Conservation (phyloP, 306 rosid genomes). For the Trifolium fragiferum region DNA sequence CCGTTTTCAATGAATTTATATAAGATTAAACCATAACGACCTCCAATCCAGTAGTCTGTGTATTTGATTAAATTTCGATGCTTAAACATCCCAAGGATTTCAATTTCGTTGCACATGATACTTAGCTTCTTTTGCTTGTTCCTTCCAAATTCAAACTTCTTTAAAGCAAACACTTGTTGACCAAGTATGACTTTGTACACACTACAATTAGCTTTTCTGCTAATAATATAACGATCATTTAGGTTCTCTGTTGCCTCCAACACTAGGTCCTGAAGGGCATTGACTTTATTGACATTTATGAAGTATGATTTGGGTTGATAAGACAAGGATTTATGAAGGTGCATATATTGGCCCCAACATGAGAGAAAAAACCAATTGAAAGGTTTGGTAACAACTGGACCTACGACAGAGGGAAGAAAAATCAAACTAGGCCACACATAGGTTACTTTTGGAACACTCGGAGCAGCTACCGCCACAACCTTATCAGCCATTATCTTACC, state of each 20-base stretch:
- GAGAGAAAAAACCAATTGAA: slow-evolving; percentile 9
- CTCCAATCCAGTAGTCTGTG: slow-evolving; percentile 62
- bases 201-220: slow-evolving; percentile 78
- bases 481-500: background rate
- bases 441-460: slow-evolving; percentile 1
- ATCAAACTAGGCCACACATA: slow-evolving; percentile 8
- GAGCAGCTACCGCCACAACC: background rate
- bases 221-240: slow-evolving; percentile 49
- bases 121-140: slow-evolving; percentile 49
- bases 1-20: slow-evolving; percentile 73
- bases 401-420: background rate
- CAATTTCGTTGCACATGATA: slow-evolving; percentile 64
- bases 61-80: slow-evolving; percentile 72
- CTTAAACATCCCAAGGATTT: slow-evolving; percentile 57
- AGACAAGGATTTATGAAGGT: background rate
- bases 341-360: background rate
- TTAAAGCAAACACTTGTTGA: slow-evolving; percentile 60
- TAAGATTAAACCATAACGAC: slow-evolving; percentile 59
- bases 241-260: slow-evolving; percentile 68
- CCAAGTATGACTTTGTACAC: slow-evolving; percentile 66
- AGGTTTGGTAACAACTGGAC: background rate
- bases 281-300: slow-evolving; percentile 25
- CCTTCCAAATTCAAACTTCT: slow-evolving; percentile 63
- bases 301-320: background rate
- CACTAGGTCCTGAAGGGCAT: slow-evolving; percentile 49